Percentiles rank a stretch among this genome's conserved stretches.
phyloP scores from a whole-genome alignment of 2,329 filamentous ascomycete species.

The Talaromyces piceae region DNA sequence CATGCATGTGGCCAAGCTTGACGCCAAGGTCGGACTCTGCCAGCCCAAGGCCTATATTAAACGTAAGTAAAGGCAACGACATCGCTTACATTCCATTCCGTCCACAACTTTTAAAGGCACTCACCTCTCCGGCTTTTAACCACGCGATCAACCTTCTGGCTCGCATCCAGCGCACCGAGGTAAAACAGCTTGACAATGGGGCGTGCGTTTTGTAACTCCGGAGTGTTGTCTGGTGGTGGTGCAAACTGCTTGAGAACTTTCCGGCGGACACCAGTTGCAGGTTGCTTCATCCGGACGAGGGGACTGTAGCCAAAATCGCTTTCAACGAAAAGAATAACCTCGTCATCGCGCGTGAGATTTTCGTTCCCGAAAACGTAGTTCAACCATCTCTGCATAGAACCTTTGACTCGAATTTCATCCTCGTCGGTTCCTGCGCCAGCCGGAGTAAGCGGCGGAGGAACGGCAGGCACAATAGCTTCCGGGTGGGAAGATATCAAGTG shows the following conservation, averaged over 20 bases:
- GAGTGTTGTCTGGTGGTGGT: constrained; percentile 92
- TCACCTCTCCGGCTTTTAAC: constrained; percentile 87
- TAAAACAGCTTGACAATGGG: constrained; percentile 95
- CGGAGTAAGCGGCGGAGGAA: constrained; percentile 88
- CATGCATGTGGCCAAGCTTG: constrained; percentile 76
- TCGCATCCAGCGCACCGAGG: constrained; percentile 89
- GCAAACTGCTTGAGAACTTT: constrained; percentile 98
- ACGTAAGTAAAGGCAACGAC: constrained; percentile 2
- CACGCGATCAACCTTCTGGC: constrained; percentile 89
- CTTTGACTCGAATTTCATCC: constrained; percentile 83
- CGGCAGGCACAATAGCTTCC: constrained; percentile 86
- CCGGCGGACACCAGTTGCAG: constrained; percentile 86
- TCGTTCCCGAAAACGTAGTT: constrained; percentile 91
- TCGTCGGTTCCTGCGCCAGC: constrained; percentile 94
- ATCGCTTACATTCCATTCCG: constrained; percentile 13
- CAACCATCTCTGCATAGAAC: constrained; percentile 85
- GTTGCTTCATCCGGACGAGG: constrained; percentile 90
- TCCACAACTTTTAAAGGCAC: not conserved
- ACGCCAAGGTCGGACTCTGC: constrained; percentile 90
- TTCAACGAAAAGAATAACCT: constrained; percentile 98
- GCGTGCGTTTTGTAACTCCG: constrained; percentile 81
- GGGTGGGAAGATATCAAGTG: constrained; percentile 97
- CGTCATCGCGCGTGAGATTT: constrained; percentile 86
- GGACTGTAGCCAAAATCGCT: constrained; percentile 98
- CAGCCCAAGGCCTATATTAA: constrained; percentile 66